These are phyloP conservation scores for Solanum infundibuliforme DNA, from an alignment of 257 asterid species.

Conservation along the genomic window DNA sequence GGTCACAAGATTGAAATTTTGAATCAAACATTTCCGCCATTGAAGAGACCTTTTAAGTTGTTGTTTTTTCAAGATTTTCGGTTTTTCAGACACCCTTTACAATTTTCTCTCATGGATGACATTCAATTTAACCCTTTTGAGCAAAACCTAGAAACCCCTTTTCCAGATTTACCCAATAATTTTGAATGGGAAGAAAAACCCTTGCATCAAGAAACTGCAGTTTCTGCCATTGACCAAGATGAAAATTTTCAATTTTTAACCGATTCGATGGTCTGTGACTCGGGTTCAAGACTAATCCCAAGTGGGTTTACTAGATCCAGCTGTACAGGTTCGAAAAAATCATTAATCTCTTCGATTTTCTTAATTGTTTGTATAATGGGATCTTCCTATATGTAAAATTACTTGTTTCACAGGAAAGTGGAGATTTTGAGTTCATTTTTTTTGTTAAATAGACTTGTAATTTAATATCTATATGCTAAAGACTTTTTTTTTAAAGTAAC, in stretches of 20 bases:
- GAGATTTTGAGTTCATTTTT: neutral
- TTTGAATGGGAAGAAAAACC: constrained; percentile 24
- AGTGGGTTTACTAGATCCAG: constrained; percentile 40
- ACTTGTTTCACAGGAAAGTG: neutral
- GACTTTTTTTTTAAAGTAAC: neutral
- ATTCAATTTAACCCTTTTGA: constrained; percentile 9
- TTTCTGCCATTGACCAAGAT: constrained; percentile 43
- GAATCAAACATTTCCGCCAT: neutral
- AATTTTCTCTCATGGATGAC: constrained; percentile 32
- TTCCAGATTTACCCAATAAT: constrained; percentile 24
- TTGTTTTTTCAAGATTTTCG: neutral
- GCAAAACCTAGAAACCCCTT: constrained; percentile 19
- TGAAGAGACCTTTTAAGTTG: neutral
- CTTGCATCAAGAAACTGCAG: constrained; percentile 28
- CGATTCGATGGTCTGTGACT: constrained; percentile 69
- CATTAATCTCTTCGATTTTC: neutral
- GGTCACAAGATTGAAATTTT: constrained; percentile 10
- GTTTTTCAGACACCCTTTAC: neutral
- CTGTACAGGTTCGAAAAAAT: constrained; percentile 41
- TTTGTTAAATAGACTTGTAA: neutral
- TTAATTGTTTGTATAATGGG: neutral
- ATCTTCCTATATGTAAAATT: neutral
- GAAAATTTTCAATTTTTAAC: constrained; percentile 34
- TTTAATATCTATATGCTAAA: neutral
- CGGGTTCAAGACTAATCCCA: constrained; percentile 47